Evolutionary conservation across 2,329 filamentous ascomycete genomes (phyloP), one percentile per base, ranked within the genome.

Genomic region (Cladophialophora bantiana): DNA sequence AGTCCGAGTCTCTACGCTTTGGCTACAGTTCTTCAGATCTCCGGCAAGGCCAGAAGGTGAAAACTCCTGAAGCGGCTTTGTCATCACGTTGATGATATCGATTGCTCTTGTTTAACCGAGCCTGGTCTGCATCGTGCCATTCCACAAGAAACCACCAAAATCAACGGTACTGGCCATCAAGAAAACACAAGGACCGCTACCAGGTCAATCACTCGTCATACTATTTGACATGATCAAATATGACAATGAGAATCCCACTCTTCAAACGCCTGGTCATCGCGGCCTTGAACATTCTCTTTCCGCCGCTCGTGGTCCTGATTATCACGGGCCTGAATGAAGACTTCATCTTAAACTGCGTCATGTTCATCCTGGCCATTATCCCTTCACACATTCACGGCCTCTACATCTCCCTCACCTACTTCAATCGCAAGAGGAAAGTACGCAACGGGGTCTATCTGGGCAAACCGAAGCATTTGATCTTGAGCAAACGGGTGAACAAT

Each of bases 341-440:
- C 66, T 74, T 73, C 35, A 60, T 77, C 50, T 67, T 80, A 45
- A 81, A 80, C 67, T 77, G 77, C 72, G 53, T 76, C 42, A 73
- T 81, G 40, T 80, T 80, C 70, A 58, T 80, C 38, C 74, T 77
- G n/a, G 79, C 77, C 7, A 74, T 81, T 26, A 75, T 81, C 7
- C 79, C 78, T 2, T 75, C 73, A 3, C 78, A 81, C 63, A 70
- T 80, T 4, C 79, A 81, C 65, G 78, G 77, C 48, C 80, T 81
- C 70, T 81, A 80, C 68, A 75, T 81, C 59, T 75, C 73, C 35
- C 76, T 76, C 64, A 76, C 75, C 0, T 81, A 79, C 67, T 81
- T 80, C 69, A 75, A 76, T 50, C 73, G 79, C 36, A 73, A 76
- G 54, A 72, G 73, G 3, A 78, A 77, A 70, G 78, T 78, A 15